phyloP scores from a whole-genome alignment of 2,329 filamentous ascomycete species.

The Trichoderma koningiopsis region DNA sequence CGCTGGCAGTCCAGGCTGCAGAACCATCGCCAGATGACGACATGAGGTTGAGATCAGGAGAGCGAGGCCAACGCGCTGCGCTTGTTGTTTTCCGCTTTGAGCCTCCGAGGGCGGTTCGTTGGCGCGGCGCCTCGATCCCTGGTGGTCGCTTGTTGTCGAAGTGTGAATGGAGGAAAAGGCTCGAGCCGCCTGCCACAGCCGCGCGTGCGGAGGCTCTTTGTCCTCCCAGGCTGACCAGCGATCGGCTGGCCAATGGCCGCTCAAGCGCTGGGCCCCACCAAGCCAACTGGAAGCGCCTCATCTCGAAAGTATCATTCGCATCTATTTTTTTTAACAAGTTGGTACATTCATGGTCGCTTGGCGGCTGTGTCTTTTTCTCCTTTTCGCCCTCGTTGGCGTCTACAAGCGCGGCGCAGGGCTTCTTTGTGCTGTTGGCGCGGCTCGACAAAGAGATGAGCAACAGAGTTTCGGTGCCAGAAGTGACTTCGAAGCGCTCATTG shows the following conservation, averaged over 20 bases:
- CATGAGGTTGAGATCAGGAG: slow-evolving; percentile 5
- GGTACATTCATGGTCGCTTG: slow-evolving; percentile 1
- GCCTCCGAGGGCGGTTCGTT: slow-evolving; percentile 3
- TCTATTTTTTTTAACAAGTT: neutral
- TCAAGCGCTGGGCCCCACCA: neutral
- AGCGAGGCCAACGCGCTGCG: neutral
- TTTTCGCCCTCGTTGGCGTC: neutral
- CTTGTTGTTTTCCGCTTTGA: neutral
- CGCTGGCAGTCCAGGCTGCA: neutral
- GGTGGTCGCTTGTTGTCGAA: slow-evolving; percentile 19
- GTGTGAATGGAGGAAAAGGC: slow-evolving; percentile 24
- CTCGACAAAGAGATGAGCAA: neutral
- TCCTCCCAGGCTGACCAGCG: neutral
- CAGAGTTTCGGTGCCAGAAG: neutral
- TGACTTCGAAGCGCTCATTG: neutral
- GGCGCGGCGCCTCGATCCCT: slow-evolving; percentile 21
- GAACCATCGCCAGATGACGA: slow-evolving; percentile 2
- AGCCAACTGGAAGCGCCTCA: slow-evolving; percentile 10
- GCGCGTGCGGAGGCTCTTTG: slow-evolving; percentile 19
- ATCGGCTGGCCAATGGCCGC: neutral
- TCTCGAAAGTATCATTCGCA: neutral
- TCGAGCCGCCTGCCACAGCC: slow-evolving; percentile 16
- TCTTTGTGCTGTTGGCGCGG: neutral
- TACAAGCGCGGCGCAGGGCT: neutral
- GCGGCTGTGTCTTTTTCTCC: slow-evolving; percentile 14